Base-by-base conservation (phyloP, 1,139 yeast species). In the Candida pseudoviswanathii region DNA sequence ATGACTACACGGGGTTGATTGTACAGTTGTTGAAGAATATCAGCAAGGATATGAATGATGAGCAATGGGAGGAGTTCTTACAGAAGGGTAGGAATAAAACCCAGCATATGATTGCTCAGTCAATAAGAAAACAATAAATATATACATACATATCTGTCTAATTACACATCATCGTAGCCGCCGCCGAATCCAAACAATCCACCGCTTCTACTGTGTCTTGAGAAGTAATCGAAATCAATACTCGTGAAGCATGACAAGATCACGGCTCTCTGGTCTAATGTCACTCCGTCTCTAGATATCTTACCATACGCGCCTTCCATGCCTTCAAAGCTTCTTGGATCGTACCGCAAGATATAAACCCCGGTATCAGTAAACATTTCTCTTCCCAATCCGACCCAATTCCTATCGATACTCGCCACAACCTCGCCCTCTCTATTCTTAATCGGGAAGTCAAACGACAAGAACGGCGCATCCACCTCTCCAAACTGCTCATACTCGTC, bases 291-390 rank as follows among this genome's bases (percentile, higher is more conserved):
- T 26, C 31, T 40, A 6, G 54, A 43, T 27, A 54, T 45, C 10
- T 41, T 40, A 9, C 54, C 53, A 46, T 51, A 52, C 5, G 26
- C 43, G 39, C 66, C 66, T 25, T 11, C 79, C 60, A 75, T 63
- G 1, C 81, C 84, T 16, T 70, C 77, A 59, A 84, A 81, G 56
- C 85, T 73, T 9, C 77, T 74, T 1, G 92, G 87, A 59, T 89
- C 96, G 89, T 90, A 86, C 52, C 96, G 71, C 33, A 94, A 70
- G 9, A 91, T 82, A 65, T 94, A 94, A 2, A 90, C 92, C 54
- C 98, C 98, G 0, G 97, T 88, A 66, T 94, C 98, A 0, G 98
- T 92, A 63, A 92, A 87, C 61, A 92, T 69, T 64, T 94, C 99
- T 60, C 97, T 79, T 2, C 96, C 96, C 36, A 94, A 70, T 0